Conservation (phyloP, 495 filamentous ascomycete species). For the Melanomma pulvis-pyrius region DNA sequence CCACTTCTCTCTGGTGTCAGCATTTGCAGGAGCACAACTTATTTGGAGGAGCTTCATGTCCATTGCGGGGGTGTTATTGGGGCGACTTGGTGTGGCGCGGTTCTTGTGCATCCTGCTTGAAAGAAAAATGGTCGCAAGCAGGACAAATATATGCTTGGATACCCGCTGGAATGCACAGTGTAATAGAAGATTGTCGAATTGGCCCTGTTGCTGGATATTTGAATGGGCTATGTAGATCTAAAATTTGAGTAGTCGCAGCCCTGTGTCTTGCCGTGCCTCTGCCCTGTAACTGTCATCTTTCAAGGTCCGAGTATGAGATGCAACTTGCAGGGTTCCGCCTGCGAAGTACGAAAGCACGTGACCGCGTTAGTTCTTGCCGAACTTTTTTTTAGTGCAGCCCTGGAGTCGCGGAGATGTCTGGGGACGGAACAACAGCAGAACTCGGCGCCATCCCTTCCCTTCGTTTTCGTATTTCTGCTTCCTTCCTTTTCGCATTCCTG, state of each 20-base stretch:
- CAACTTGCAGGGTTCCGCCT: too few species aligned
- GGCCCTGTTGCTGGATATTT: neutral
- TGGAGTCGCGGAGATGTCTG: too few species aligned
- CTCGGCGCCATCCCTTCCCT: slow-evolving; percentile 11
- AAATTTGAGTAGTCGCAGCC: neutral
- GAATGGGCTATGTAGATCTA: neutral
- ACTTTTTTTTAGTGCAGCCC: too few species aligned
- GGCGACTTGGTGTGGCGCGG: slow-evolving; percentile 5
- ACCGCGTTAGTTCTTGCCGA: neutral
- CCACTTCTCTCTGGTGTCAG: slow-evolving; percentile 11
- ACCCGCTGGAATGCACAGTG: neutral
- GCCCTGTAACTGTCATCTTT: too few species aligned
- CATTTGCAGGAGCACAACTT: slow-evolving; percentile 32
- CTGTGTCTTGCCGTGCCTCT: neutral
- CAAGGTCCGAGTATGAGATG: too few species aligned
- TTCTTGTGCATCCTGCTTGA: neutral
- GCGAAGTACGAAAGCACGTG: too few species aligned
- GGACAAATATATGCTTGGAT: neutral
- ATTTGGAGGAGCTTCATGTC: slow-evolving; percentile 9
- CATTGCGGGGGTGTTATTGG: slow-evolving; percentile 15
- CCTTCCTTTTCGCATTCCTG: slow-evolving; percentile 1
- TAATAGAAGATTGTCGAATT: neutral
- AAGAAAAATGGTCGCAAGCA: neutral
- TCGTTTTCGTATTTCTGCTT: neutral
- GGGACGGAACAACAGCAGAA: slow-evolving; percentile 10